phyloP scores from a whole-genome alignment of 106 monocot genomes.

The Ottelia alismoides region DNA sequence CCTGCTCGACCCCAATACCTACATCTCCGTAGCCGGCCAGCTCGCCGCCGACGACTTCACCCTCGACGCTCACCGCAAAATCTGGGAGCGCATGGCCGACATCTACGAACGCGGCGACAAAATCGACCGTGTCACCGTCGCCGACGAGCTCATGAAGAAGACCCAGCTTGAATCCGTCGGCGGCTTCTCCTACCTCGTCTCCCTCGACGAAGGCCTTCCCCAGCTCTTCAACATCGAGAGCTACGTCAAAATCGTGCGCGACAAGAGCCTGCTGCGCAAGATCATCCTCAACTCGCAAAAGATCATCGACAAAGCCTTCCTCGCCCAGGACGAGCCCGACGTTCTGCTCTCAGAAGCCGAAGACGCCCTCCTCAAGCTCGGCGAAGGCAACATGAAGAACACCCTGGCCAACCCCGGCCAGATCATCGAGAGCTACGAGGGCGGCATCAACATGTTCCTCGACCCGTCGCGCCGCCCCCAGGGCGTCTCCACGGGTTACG shows the following conservation, averaged over 20 bases:
- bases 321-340: background rate
- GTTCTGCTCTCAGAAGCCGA: background rate
- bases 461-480: background rate
- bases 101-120: background rate
- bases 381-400: background rate
- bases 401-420: background rate
- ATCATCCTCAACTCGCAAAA: too few species aligned
- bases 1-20: background rate
- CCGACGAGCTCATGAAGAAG: background rate
- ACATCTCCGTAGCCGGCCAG: background rate
- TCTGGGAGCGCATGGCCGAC: background rate
- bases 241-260: background rate
- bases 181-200: background rate
- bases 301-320: too few species aligned
- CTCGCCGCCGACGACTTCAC: background rate
- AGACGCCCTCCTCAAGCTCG: background rate
- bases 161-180: background rate
- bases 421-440: background rate
- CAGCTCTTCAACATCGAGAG: background rate
- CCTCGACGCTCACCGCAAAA: background rate
- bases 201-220: background rate
- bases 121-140: background rate
- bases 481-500: too few species aligned
- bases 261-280: too few species aligned
- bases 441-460: background rate